phyloP scores from a whole-genome alignment of 805 yeast genomes.

The Wickerhamiella galacta region DNA sequence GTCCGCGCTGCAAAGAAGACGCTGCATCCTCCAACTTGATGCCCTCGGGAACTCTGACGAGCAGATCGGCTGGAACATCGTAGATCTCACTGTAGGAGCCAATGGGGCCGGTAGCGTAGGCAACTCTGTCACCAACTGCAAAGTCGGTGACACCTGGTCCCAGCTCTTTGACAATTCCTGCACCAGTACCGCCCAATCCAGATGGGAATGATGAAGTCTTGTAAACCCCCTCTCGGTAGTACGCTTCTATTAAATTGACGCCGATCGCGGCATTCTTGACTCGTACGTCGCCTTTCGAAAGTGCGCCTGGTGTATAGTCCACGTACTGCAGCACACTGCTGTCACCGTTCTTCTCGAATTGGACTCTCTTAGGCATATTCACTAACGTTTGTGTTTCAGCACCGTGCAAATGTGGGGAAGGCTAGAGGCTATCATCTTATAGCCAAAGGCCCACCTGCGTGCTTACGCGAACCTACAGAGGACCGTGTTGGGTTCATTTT shows the following conservation, averaged over 20 bases:
- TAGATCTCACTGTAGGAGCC: slow-evolving; percentile 62
- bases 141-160: slow-evolving; percentile 32
- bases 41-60: slow-evolving; percentile 35
- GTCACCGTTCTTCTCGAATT: slow-evolving; percentile 1
- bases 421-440: too few relatives aligned
- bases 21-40: slow-evolving; percentile 40
- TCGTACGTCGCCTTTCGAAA: slow-evolving; percentile 40
- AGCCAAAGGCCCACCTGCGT: too few relatives aligned
- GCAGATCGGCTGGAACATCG: slow-evolving; percentile 16
- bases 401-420: too few relatives aligned
- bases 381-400: too few relatives aligned
- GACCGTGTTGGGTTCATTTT: too few relatives aligned
- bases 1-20: slow-evolving; percentile 41
- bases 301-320: slow-evolving; percentile 8
- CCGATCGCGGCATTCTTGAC: slow-evolving; percentile 67
- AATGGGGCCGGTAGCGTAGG: slow-evolving; percentile 53
- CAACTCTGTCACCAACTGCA: slow-evolving; percentile 35
- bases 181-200: slow-evolving; percentile 34
- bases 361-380: too few relatives aligned
- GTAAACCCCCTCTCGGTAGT: slow-evolving; percentile 68
- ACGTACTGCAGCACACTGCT: slow-evolving; percentile 1
- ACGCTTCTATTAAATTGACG: slow-evolving; percentile 65
- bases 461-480: too few relatives aligned
- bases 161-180: slow-evolving; percentile 32
- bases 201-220: slow-evolving; percentile 49